Evolutionary conservation across 176 grass and related monocot species (phyloP).

Genomic region (Rhipidocladum racemiflorum): DNA sequence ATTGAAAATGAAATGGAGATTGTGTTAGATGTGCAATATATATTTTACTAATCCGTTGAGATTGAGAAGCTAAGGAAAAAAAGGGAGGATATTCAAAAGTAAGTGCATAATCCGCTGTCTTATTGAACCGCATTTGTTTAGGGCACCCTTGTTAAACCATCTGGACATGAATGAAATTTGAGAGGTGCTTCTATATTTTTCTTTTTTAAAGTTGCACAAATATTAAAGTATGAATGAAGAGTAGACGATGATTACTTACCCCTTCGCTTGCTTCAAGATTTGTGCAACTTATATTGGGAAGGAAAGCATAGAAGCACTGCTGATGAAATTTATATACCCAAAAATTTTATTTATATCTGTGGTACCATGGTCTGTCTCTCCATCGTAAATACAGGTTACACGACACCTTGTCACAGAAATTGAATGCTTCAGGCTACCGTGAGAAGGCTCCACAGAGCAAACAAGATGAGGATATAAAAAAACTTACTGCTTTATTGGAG

Average conservation of each 20-base stretch:
- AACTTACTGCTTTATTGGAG: constrained; percentile 53
- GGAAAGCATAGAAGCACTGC: too few species aligned
- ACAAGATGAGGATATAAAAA: constrained; percentile 72
- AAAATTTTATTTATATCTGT: too few species aligned
- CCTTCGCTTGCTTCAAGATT: too few species aligned
- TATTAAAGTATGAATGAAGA: too few species aligned
- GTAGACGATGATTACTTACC: too few species aligned
- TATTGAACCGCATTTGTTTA: too few species aligned
- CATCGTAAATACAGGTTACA: constrained; percentile 44
- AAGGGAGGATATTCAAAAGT: constrained; percentile 75
- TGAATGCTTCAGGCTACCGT: constrained; percentile 49
- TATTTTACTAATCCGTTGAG: constrained; percentile 36
- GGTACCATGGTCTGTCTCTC: not conserved
- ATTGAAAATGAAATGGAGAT: constrained; percentile 72
- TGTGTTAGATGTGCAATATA: constrained; percentile 33
- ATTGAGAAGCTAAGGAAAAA: constrained; percentile 78
- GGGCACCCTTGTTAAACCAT: too few species aligned
- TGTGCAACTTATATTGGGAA: too few species aligned
- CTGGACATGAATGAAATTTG: too few species aligned
- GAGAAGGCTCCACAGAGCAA: constrained; percentile 67
- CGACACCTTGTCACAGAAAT: constrained; percentile 46
- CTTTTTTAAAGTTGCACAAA: too few species aligned
- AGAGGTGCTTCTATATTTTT: too few species aligned
- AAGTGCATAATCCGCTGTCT: not conserved
- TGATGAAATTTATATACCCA: too few species aligned